These are phyloP conservation scores for Plasmodium cynomolgi DNA, from an alignment of 169 alveolate species.

Conservation along the genomic window DNA sequence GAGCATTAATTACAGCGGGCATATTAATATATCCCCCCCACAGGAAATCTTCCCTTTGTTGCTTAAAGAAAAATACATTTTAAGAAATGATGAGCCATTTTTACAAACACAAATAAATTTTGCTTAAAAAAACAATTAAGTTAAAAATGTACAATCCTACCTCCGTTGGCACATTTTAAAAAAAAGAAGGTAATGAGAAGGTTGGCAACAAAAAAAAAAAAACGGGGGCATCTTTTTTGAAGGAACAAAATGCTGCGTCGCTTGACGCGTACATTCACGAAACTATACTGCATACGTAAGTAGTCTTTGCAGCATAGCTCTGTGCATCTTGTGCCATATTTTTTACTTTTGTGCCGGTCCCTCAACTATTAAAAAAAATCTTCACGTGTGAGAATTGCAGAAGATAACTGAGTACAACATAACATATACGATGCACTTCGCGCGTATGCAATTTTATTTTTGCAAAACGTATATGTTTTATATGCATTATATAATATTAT, in stretches of 20 bases:
- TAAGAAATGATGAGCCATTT: background rate
- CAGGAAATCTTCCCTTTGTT: background rate
- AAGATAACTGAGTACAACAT: background rate
- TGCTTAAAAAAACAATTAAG: background rate
- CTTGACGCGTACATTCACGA: background rate
- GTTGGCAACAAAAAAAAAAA: background rate
- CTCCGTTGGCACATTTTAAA: background rate
- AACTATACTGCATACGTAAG: background rate
- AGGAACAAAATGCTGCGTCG: background rate
- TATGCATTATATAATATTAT: no score
- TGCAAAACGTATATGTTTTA: background rate
- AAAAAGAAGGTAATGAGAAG: background rate
- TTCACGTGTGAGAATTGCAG: background rate
- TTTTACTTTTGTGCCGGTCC: background rate
- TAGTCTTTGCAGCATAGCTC: background rate
- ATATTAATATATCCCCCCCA: background rate
- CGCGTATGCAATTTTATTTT: background rate
- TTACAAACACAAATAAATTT: background rate
- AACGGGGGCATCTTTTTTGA: background rate
- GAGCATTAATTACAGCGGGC: background rate
- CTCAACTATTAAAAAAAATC: background rate
- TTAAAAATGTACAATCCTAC: background rate
- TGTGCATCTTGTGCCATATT: background rate
- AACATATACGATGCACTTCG: background rate
- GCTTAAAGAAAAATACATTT: background rate